Percentiles rank a stretch among this genome's conserved stretches.
Evolutionary conservation across 495 filamentous ascomycete genomes (phyloP).

Genomic region (Lindgomyces ingoldianus): DNA sequence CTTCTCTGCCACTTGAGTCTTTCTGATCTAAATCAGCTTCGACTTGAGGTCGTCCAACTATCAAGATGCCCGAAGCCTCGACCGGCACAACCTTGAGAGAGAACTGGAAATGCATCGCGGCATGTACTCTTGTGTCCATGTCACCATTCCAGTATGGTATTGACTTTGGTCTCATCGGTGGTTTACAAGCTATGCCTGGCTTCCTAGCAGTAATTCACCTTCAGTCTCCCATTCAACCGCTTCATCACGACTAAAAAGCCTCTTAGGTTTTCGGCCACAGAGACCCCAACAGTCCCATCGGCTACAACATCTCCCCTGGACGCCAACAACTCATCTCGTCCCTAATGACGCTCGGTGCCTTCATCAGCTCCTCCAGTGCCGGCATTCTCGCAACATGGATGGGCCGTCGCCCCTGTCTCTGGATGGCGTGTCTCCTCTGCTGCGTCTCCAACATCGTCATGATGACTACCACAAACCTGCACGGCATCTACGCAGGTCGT

Average conservation of each 20-base stretch:
- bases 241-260: background rate
- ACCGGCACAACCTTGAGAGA: conserved; percentile 16
- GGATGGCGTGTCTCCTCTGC: conserved; percentile 27
- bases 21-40: background rate
- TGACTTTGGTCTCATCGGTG: conserved; percentile 63
- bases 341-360: conserved; percentile 63
- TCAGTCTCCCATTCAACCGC: too few relatives aligned
- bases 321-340: conserved; percentile 60
- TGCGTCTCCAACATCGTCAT: conserved; percentile 27
- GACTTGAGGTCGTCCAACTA: background rate
- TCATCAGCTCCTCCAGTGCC: conserved; percentile 57
- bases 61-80: conserved; percentile 28
- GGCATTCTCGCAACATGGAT: conserved; percentile 56
- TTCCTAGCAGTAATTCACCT: conserved; percentile 59
- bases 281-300: conserved; percentile 49
- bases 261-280: conserved; percentile 34
- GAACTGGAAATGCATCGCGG: conserved; percentile 47
- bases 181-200: conserved; percentile 63
- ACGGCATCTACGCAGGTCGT: conserved; percentile 25
- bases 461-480: conserved; percentile 27
- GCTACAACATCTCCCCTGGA: conserved; percentile 57
- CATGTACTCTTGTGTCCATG: conserved; percentile 53
- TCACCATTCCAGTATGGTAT: conserved; percentile 64
- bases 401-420: conserved; percentile 49
- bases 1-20: background rate